Evolutionary conservation across 371 early-diverging fungal species (phyloP).

Genomic region (Choanephora cucurbitarum): DNA sequence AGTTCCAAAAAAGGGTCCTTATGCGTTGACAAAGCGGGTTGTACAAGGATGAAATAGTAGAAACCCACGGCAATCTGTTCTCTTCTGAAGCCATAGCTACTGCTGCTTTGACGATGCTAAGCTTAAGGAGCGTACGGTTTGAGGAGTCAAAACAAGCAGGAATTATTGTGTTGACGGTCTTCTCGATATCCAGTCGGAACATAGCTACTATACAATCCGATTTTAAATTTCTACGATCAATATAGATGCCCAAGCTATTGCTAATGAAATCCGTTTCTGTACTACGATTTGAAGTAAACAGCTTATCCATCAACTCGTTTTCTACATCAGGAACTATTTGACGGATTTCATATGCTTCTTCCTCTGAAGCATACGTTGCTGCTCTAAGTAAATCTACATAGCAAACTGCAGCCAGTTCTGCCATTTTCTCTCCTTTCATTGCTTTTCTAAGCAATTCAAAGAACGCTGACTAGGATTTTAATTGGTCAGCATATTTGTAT

Average conservation of each 20-base stretch:
- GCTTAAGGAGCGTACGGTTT: slow-evolving; percentile 61
- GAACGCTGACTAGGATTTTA: slow-evolving; percentile 66
- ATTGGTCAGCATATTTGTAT: no score
- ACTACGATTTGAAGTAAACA: slow-evolving; percentile 52
- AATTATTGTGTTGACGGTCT: slow-evolving; percentile 58
- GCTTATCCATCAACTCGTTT: slow-evolving; percentile 64
- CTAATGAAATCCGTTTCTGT: slow-evolving; percentile 38
- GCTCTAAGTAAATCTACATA: slow-evolving; percentile 77
- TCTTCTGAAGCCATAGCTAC: slow-evolving; percentile 68
- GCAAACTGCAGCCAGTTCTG: slow-evolving; percentile 71
- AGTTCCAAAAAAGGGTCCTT: slow-evolving; percentile 62
- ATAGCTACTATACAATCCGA: slow-evolving; percentile 71
- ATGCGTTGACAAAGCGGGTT: slow-evolving; percentile 60
- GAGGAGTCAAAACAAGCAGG: slow-evolving; percentile 56
- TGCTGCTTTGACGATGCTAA: slow-evolving; percentile 70
- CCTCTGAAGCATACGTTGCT: slow-evolving; percentile 62
- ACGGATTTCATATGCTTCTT: slow-evolving; percentile 57
- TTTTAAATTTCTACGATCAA: slow-evolving; percentile 57
- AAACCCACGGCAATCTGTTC: slow-evolving; percentile 64
- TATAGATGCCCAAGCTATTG: slow-evolving; percentile 41
- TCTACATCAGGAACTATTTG: slow-evolving; percentile 68
- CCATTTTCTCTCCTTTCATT: slow-evolving; percentile 49
- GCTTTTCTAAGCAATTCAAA: slow-evolving; percentile 64
- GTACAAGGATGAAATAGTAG: slow-evolving; percentile 59
- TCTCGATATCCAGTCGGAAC: slow-evolving; percentile 64